Evolutionary conservation across 306 rosid species (phyloP).

Genomic region (Cotoneaster glaucophyllus): DNA sequence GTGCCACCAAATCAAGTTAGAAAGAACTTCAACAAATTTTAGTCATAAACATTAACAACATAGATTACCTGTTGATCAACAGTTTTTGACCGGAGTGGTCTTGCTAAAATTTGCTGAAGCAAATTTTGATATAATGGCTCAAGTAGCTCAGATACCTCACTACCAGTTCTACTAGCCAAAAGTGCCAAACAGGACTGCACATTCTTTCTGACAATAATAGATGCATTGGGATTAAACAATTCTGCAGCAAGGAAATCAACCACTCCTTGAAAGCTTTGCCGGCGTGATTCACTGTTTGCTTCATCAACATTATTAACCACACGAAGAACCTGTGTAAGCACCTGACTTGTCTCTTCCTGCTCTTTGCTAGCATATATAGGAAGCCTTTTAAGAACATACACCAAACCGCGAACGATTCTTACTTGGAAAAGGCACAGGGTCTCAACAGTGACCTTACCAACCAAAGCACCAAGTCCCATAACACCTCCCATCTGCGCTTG

Average conservation of each 20-base stretch:
- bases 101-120: slow-evolving; percentile 87
- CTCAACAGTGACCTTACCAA: slow-evolving; percentile 97
- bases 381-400: slow-evolving; percentile 90
- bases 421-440: slow-evolving; percentile 84
- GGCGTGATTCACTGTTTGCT: slow-evolving; percentile 92
- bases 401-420: slow-evolving; percentile 82
- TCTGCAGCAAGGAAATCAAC: slow-evolving; percentile 92
- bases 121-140: slow-evolving; percentile 77
- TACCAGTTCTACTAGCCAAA: slow-evolving; percentile 96
- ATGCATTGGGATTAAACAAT: slow-evolving; percentile 90
- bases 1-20: slow-evolving; percentile 24
- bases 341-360: slow-evolving; percentile 99
- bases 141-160: slow-evolving; percentile 97
- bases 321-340: slow-evolving; percentile 97
- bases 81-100: slow-evolving; percentile 76
- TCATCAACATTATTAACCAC: slow-evolving; percentile 97
- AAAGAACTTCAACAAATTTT: background rate
- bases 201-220: slow-evolving; percentile 87
- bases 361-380: slow-evolving; percentile 92
- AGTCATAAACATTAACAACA: slow-evolving; percentile 11
- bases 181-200: slow-evolving; percentile 94
- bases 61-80: slow-evolving; percentile 88
- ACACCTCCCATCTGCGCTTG: slow-evolving; percentile 99
- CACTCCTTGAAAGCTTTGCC: slow-evolving; percentile 86
- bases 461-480: slow-evolving; percentile 96